Evolutionary conservation across 202 grass and related monocot genomes (phyloP), one percentile per base, ranked within the genome.

Genomic region (Setaria viridis): DNA sequence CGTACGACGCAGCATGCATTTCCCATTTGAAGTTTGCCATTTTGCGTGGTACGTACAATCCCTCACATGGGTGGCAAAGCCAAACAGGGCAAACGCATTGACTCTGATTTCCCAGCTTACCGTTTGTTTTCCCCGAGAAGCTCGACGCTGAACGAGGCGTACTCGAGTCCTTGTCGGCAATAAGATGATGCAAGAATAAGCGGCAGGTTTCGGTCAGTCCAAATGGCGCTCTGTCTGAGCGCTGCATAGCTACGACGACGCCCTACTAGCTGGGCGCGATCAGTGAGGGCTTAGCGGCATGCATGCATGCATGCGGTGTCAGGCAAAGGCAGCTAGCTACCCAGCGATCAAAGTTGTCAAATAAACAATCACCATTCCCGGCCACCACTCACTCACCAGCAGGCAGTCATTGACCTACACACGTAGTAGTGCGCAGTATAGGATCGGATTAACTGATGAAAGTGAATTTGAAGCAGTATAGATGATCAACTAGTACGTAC

Each of bases 171-270:
- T 79, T 53, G 48, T 53, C 74, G 50, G 41, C 80, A 60, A 35
- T 25, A 77, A 77, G 72, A 62, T 29, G 72, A 70, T 72, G 73
- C 51, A 77, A 71, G 53, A 62, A 83, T 54, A 69, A 68, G 2
- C 76, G 47, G 67, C 50, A 71, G 58, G 25, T 82, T 86, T 73
- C 80, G 50, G 74, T 74, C 42, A 19, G 80, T 83, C 88, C 67
- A 63, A 17, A 56, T 34, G 51, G 11, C 49, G 43, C 75, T 15
- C 71, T 50, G 73, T 1, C 53, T 19, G 5, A 13, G 67, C 21
- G 53, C 67, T 59, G 51, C 20, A 68, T 41, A 39, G 16, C 32
- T 49, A 41, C 39, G 39, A 41, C 39, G 0, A 50, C 10, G 50
- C 42, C 11, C 66, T 72, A 51, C 4, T 72, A 53, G 16, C 53